Base-by-base conservation (phyloP, 2,329 filamentous ascomycete species). In the Cryphonectria naterciae region DNA sequence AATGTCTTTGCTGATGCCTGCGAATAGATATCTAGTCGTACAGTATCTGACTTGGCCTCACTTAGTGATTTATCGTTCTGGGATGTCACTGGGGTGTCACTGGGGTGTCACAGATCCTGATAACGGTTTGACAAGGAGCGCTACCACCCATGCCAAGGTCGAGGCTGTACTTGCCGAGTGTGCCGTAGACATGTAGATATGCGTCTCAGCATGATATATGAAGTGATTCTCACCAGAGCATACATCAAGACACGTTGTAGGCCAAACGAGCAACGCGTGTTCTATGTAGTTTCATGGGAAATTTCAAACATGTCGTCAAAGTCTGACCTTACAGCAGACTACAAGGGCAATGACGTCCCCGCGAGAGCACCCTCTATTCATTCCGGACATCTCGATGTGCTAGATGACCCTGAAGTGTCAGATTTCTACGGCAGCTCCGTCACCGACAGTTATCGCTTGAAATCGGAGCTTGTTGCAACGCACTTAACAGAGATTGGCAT, bases 391-490 rank as follows among this genome's bases (percentile, higher is more conserved):
- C 49, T 70, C 2, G 65, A 13, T 52, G 39, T 68, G 8, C 61
- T 77, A 10, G 77, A 79, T 56, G 79, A 82, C 66, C 65, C 74
- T 0, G 74, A 76, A 17, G 73, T 77, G 60, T 75, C 76, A 41
- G 77, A 79, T 15, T 83, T 84, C 73, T 84, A 84, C 70, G 80
- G 80, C 11, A 73, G 68, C 46, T 74, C 77, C 7, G 74, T 79
- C 28, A 75, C 74, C 32, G 77, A 80, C 39, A 70, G 74, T 17
- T 80, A 80, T 67, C 77, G 78, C 1, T 70, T 79, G 46, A 80
- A 80, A 71, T 80, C 78, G 32, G 78, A 80, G 70, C 70, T 80
- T 37, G 74, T 80, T 43, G 74, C 78, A 10, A 69, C 77, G 28
- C 76, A 78, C 25, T 54, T 80, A 56, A 68, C 72, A 17, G 74